Evolutionary conservation across 352 stramenopile species (phyloP).

Genomic region (Globisporangium radiosum): DNA sequence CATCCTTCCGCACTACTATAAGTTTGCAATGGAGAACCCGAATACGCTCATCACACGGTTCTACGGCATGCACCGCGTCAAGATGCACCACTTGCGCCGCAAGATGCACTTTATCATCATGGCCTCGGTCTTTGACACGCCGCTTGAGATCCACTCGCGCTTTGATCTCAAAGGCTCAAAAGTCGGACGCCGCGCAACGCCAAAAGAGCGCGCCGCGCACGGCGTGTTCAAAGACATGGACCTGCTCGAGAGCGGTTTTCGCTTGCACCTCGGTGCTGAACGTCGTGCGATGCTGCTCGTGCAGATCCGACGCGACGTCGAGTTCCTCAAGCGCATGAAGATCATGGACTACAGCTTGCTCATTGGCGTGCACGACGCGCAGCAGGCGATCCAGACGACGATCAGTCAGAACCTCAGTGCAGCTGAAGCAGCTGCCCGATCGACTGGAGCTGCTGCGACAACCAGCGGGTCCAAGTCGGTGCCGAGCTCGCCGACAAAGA

Average conservation of each 20-base stretch:
- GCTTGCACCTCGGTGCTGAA: conserved; percentile 77
- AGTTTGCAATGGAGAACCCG: conserved; percentile 95
- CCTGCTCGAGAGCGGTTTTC: conserved; percentile 79
- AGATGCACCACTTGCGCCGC: conserved; percentile 92
- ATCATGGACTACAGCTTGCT: conserved; percentile 95
- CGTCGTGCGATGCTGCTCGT: conserved; percentile 72
- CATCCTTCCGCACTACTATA: conserved; percentile 97
- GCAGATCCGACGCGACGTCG: conserved; percentile 84
- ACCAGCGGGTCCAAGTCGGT: conserved; percentile 26
- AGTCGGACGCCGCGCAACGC: conserved; percentile 68
- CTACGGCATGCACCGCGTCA: conserved; percentile 97
- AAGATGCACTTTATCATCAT: conserved; percentile 96
- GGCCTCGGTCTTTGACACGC: conserved; percentile 95
- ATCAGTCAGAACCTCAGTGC: conserved; percentile 31
- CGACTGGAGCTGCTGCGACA: conserved; percentile 1
- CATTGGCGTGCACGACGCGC: conserved; percentile 87
- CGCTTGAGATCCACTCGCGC: conserved; percentile 85
- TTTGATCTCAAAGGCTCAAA: conserved; percentile 91
- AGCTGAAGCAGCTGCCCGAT: neutral
- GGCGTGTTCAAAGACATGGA: conserved; percentile 90
- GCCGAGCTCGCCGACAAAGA: conserved; percentile 29
- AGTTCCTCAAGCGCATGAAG: conserved; percentile 90
- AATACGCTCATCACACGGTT: conserved; percentile 97
- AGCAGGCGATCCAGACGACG: conserved; percentile 41
- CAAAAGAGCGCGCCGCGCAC: conserved; percentile 44